These are phyloP conservation scores for Aspergillus ellipticus DNA, from an alignment of 495 filamentous ascomycete species.

Conservation along the genomic window DNA sequence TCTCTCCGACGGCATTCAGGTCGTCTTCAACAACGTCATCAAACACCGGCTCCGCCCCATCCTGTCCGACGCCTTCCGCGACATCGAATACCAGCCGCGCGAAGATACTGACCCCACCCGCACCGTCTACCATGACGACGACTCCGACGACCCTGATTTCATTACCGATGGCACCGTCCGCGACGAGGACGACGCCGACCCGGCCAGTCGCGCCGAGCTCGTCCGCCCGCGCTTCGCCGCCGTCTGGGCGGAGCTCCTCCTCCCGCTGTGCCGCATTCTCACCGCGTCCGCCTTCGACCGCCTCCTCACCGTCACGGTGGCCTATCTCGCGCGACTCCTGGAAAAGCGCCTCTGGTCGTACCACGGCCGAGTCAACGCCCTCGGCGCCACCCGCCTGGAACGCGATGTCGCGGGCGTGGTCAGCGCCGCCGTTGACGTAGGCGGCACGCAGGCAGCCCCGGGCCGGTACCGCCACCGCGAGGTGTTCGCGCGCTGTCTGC, in stretches of 20 bases:
- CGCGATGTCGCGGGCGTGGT: slow-evolving; percentile 81
- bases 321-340: slow-evolving; percentile 68
- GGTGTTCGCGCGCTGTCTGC: slow-evolving; percentile 70
- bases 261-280: slow-evolving; percentile 79
- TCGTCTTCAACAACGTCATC: slow-evolving; percentile 82
- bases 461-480: slow-evolving; percentile 72
- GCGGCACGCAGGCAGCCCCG: slow-evolving; percentile 32
- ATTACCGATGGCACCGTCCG: not conserved
- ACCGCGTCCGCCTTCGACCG: slow-evolving; percentile 66
- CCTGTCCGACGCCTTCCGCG: slow-evolving; percentile 82
- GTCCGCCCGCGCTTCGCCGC: slow-evolving; percentile 73
- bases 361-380: slow-evolving; percentile 71
- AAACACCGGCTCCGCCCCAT: slow-evolving; percentile 83
- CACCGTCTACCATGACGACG: slow-evolving; percentile 5
- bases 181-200: slow-evolving; percentile 17
- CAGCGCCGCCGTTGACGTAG: slow-evolving; percentile 67
- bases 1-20: slow-evolving; percentile 73
- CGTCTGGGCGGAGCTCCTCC: slow-evolving; percentile 80
- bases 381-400: slow-evolving; percentile 85
- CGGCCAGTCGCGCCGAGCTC: slow-evolving; percentile 36
- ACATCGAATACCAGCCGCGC: slow-evolving; percentile 70
- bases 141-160: not conserved
- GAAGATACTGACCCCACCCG: slow-evolving; percentile 41
- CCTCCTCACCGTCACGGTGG: slow-evolving; percentile 67
- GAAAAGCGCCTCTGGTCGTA: slow-evolving; percentile 92